Percentiles rank a stretch among this genome's conserved stretches.
Conservation (phyloP, 768 basidiomycete genomes). For the Glaciozyma antarctica region DNA sequence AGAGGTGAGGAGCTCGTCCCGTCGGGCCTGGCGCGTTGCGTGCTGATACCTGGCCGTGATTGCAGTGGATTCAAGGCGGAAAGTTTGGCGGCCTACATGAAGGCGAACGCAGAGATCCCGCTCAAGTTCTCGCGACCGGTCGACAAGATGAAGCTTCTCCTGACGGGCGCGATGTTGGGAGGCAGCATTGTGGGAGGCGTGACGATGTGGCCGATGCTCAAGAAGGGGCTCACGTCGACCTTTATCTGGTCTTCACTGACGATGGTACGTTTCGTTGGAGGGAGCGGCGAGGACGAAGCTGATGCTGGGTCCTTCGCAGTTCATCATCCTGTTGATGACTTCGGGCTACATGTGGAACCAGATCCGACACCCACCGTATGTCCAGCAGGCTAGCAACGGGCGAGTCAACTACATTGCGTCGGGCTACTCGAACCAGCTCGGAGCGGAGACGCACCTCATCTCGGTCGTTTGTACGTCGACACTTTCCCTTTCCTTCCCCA, state of each 20-base stretch:
- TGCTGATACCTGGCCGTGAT: not conserved
- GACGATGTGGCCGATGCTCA: constrained; percentile 44
- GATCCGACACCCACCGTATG: constrained; percentile 69
- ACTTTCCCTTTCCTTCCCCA: not conserved
- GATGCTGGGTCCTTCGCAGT: constrained; percentile 40
- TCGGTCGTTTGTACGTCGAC: constrained; percentile 65
- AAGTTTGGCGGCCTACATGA: constrained; percentile 65
- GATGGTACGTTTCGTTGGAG: constrained; percentile 15
- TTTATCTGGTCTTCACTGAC: constrained; percentile 32
- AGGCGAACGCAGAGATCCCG: constrained; percentile 60
- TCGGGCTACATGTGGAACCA: constrained; percentile 94
- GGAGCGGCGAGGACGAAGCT: not conserved
- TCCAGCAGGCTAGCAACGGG: constrained; percentile 46
- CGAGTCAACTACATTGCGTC: constrained; percentile 62
- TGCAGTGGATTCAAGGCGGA: constrained; percentile 71
- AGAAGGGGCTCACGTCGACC: constrained; percentile 49
- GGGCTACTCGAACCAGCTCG: constrained; percentile 82
- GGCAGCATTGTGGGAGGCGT: constrained; percentile 49
- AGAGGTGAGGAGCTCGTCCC: constrained; percentile 27
- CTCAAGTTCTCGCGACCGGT: constrained; percentile 73
- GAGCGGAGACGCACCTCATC: constrained; percentile 84
- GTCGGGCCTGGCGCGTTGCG: constrained; percentile 3
- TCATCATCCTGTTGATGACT: constrained; percentile 70
- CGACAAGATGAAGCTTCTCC: constrained; percentile 49
- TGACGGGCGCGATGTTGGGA: constrained; percentile 46